Base-by-base conservation (phyloP, 129 eudicot genomes). In the Scalesia atractyloides region DNA sequence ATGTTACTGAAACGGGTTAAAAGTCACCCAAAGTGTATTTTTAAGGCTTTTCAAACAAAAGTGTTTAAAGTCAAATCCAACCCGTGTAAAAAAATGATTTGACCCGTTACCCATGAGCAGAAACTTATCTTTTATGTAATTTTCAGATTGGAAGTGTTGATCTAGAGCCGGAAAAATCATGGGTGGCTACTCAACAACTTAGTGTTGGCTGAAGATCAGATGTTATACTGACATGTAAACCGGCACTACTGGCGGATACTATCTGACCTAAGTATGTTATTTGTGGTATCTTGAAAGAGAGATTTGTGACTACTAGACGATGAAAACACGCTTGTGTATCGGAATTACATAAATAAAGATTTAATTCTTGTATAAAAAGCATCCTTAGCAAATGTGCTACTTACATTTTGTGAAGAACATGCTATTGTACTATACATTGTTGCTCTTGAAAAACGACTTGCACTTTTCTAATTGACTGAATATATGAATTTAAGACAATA, bases 121-220 rank as follows among this genome's bases (percentile, higher is more conserved):
- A n/a, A 63, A 37, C 26, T 51, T 73, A 66, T 33, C 26, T 58
- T 26, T 19, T 70, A 30, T 58, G 13, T 37, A 41, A 52, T 53
- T 26, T 74, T 69, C 89, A 94, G 98, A 94, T 90, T 53, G 92
- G 85, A 79, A 72, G 73, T 72, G 96, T 94, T 39, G 76, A 81
- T 82, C 84, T 94, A 37, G 96, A 86, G 64, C 97, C 98, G 51
- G 76, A 81, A 13, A 86, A 90, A 70, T 86, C 98, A 64, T 94
- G 98, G 98, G 90, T 91, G 18, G 98, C 98, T 24, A 78, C 84
- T 33, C 97, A 90, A 82, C 86, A 82, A 43, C 83, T 94, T 39
- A 87, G 82, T 18, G 68, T 94, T 30, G 84, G 70, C 78, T 90
- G 81, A 87, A 78, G 36, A 63, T 37, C 72, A 77, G 52, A 34